Conservation (phyloP, 2,329 filamentous ascomycete genomes). For the Phialophora verrucosa region DNA sequence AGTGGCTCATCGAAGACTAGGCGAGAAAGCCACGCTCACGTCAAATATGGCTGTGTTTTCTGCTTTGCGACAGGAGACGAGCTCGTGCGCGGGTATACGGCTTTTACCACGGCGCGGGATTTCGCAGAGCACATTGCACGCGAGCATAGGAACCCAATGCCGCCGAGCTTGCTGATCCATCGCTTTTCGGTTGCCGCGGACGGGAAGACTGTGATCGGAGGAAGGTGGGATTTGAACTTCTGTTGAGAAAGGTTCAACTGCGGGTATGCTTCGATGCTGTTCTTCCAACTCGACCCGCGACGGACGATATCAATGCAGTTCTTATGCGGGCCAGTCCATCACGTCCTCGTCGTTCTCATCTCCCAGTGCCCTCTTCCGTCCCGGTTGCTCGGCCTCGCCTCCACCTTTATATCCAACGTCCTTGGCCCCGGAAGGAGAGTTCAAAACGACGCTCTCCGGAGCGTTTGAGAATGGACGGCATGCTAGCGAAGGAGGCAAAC, state of each 20-base stretch:
- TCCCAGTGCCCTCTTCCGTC: not conserved
- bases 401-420: not conserved
- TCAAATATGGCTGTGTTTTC: slow-evolving; percentile 39
- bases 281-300: not conserved
- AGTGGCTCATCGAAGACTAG: not conserved
- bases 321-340: not conserved
- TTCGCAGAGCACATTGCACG: slow-evolving; percentile 35
- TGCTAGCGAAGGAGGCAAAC: not conserved
- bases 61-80: slow-evolving; percentile 36
- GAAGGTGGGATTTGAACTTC: slow-evolving; percentile 39
- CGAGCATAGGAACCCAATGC: slow-evolving; percentile 29
- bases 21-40: slow-evolving; percentile 4
- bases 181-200: slow-evolving; percentile 35
- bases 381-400: not conserved
- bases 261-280: not conserved
- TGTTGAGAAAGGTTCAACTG: slow-evolving; percentile 15
- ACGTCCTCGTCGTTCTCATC: not conserved
- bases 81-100: slow-evolving; percentile 24
- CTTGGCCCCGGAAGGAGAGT: not conserved
- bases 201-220: slow-evolving; percentile 30
- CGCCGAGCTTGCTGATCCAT: slow-evolving; percentile 34
- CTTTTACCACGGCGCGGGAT: slow-evolving; percentile 30
- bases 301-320: not conserved
- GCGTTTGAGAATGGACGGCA: not conserved
- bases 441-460: not conserved